A percentile compares a stretch with the other conserved stretches of the same genome.
These are phyloP conservation scores for Ganoderma resinaceum DNA, from an alignment of 1,284 basidiomycete genomes.

Conservation along the genomic window DNA sequence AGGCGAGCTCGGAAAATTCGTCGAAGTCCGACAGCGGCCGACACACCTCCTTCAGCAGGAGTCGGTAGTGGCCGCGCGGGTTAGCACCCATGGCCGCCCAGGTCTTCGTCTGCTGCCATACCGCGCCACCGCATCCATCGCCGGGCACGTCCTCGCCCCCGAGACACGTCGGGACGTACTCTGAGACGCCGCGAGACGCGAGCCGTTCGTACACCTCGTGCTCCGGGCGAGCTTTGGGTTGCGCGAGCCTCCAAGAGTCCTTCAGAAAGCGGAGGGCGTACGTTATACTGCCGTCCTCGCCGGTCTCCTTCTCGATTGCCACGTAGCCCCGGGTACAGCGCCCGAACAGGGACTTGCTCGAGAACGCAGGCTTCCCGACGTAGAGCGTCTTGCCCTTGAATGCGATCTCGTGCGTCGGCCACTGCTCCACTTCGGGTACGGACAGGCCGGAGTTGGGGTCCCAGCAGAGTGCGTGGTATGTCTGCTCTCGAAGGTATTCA, in stretches of 20 bases:
- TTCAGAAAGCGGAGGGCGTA: neutral
- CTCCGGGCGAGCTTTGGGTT: neutral
- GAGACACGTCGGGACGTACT: slow-evolving; percentile 1
- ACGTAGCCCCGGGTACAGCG: slow-evolving; percentile 5
- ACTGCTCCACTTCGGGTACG: neutral
- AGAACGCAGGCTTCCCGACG: slow-evolving; percentile 1
- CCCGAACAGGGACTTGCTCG: slow-evolving; percentile 4
- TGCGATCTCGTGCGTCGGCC: neutral
- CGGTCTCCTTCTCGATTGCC: neutral
- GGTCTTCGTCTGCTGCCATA: neutral
- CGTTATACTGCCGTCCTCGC: neutral
- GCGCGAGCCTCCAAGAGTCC: neutral
- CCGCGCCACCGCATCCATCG: neutral
- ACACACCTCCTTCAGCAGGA: slow-evolving; percentile 8
- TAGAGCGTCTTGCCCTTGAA: neutral
- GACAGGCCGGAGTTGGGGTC: neutral
- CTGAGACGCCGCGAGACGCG: neutral
- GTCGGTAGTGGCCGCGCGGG: slow-evolving; percentile 9
- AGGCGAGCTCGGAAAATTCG: slow-evolving; percentile 2
- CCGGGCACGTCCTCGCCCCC: neutral
- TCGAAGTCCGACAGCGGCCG: slow-evolving; percentile 3
- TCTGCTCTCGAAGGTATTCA: neutral
- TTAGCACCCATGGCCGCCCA: too few species aligned
- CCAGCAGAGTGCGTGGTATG: slow-evolving; percentile 7
- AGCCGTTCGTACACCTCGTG: slow-evolving; percentile 9